Conservation (phyloP, 495 filamentous ascomycete species). For the Aspergillus sclerotiicarbonarius region DNA sequence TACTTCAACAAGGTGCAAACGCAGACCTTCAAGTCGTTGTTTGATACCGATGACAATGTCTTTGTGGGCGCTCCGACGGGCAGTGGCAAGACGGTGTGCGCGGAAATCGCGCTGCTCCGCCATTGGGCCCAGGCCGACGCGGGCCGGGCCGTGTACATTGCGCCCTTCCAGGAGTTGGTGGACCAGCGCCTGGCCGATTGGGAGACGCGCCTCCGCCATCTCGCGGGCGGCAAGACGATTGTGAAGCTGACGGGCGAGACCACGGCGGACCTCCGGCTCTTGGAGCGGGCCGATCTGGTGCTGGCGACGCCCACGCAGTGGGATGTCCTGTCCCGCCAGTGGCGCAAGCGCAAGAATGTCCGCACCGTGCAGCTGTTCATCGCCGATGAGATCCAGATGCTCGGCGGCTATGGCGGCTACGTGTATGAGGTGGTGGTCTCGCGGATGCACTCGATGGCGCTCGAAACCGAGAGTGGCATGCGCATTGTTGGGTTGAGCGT, state of each 20-base stretch:
- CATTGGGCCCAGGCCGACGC: conserved; percentile 73
- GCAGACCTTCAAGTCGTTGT: conserved; percentile 92
- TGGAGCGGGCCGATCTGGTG: conserved; percentile 87
- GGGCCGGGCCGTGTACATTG: conserved; percentile 89
- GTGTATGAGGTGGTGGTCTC: conserved; percentile 95
- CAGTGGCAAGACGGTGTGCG: conserved; percentile 94
- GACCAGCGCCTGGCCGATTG: conserved; percentile 79
- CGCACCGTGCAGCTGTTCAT: conserved; percentile 90
- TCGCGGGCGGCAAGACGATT: conserved; percentile 85
- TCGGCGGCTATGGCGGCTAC: conserved; percentile 87
- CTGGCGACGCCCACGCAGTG: conserved; percentile 91
- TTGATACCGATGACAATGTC: conserved; percentile 86
- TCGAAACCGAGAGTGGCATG: conserved; percentile 80
- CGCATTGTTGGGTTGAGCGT: conserved; percentile 90
- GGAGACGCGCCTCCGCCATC: conserved; percentile 66
- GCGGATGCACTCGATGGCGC: conserved; percentile 93
- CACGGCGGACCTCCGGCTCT: conserved; percentile 82
- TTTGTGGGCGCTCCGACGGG: conserved; percentile 87
- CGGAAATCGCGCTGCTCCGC: conserved; percentile 85
- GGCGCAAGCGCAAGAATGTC: conserved; percentile 93
- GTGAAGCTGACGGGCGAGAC: conserved; percentile 94
- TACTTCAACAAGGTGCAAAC: conserved; percentile 98
- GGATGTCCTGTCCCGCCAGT: conserved; percentile 93
- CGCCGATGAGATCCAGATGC: conserved; percentile 92
- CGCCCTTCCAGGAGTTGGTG: conserved; percentile 92